Base-by-base conservation (phyloP, 345 rosid species). In the Melaleuca alternifolia region DNA sequence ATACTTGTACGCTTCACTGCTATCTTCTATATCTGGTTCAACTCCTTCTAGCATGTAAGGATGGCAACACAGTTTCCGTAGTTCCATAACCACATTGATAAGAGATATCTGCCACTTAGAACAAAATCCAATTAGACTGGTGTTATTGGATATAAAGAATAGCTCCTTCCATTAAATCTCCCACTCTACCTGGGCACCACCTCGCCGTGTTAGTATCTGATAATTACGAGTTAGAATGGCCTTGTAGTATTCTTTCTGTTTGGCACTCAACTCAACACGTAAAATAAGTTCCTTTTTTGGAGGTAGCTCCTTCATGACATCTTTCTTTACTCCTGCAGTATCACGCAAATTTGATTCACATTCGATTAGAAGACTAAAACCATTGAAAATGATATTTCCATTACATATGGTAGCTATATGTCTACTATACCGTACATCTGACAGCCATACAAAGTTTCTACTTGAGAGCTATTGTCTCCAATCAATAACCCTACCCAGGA, bases 61-160 rank as follows among this genome's bases (percentile, higher is more conserved):
- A 94, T 98, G 99, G 92, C 99, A 98, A 90, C 99, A 98, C 79
- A 98, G 97, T 92, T 98, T 98, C 87, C 99, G 96, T 93, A 98
- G 88, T 91, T 98, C 99, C 99, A 98, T 98, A 89, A 98, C 98
- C 88, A 98, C 98, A 84, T 98, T 98, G 83, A 93, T 98, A 84
- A 98, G 97, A 87, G 98, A 96, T 88, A 98, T 95, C 99, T 98
- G 94, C 83, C 81, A 84, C 62, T 28, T 88, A 86, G 51, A 61
- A 85, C 89, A 51, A 77, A 87, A 87, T 37, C 86, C 88, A 56
- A 59, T 61, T 51, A 33, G 52, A 81, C 18, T 86, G 50, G 3
- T 41, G 59, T 86, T 41, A 8, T 54, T 23, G 37, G 9, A 71
- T 37, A 37, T 18, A 71, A 71, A 71, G 23, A 37, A 71, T 71